Evolutionary conservation across 139 green algal genomes (phyloP).

Genomic region (Chlamydomonas sphaeroides): DNA sequence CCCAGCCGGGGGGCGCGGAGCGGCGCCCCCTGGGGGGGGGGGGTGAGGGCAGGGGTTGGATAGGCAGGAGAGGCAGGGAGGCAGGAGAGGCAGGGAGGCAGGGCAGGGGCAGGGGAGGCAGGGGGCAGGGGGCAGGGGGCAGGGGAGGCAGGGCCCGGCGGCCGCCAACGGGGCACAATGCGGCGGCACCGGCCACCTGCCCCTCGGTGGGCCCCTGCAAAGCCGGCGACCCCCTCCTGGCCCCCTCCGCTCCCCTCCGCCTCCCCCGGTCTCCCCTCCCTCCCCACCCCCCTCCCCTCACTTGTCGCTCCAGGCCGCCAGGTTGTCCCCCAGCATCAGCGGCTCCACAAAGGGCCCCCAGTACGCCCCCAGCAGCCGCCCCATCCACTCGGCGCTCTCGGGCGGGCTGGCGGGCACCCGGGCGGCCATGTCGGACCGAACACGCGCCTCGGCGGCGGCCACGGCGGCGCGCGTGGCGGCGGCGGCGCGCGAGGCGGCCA

Average conservation of each 20-base stretch:
- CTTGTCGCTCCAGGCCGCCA: constrained; percentile 46
- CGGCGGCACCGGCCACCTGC: not conserved
- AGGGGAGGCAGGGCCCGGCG: too few species aligned
- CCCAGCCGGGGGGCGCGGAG: not conserved
- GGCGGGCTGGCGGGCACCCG: constrained; percentile 49
- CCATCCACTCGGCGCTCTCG: constrained; percentile 56
- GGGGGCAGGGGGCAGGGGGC: not conserved
- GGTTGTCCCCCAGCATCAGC: constrained; percentile 58
- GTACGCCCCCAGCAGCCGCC: constrained; percentile 47
- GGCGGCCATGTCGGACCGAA: constrained; percentile 13
- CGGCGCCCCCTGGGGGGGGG: too few species aligned
- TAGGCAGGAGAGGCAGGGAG: not conserved
- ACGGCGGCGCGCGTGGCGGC: constrained; percentile 26
- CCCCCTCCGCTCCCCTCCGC: not conserved
- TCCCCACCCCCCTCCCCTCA: not conserved
- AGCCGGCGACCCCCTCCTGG: not conserved
- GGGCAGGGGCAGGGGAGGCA: not conserved
- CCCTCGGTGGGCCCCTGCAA: not conserved
- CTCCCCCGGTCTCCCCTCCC: not conserved
- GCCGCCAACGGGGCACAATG: too few species aligned
- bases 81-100: not conserved
- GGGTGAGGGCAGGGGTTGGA: not conserved
- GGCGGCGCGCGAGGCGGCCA: not conserved
- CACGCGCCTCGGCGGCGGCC: constrained; percentile 28
- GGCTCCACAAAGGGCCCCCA: constrained; percentile 55